Evolutionary conservation across 2,329 filamentous ascomycete genomes (phyloP), one percentile per base, ranked within the genome.

Genomic region (Hypoxylon rubiginosum): DNA sequence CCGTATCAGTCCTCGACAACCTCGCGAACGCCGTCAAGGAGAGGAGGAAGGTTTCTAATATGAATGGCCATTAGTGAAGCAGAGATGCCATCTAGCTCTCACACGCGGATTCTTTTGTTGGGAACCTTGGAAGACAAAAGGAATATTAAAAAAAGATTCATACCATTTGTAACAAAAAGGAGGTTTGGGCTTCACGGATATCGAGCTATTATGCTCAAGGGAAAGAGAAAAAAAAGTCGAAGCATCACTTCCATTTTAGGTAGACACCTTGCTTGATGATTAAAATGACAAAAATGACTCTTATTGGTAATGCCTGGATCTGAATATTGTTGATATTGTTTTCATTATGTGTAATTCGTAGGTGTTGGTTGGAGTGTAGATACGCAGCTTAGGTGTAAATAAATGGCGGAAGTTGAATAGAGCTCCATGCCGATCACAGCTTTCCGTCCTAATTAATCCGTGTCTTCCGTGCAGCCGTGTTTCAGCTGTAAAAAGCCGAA

Each of bases 11-110:
- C 1, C 88, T 98, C 10, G 91, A 91, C 71, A 84, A 85, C 54
- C 87, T 99, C 48, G 95, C 95, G 17, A 86, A 90, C 57, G 92
- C 94, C 28, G 93, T 97, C 58, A 90, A 90, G 77, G 87, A 91
- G 78, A 87, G 93, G 74, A 87, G 92, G 78, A 86, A 84, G 64
- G 70, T 82, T 3, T 67, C 75, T 5, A 62, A 71, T 56, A 62
- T 72, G 30, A 79, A 80, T 53, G 75, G 74, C 61, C 70, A 58
- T 64, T 62, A 66, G 6, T 62, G 32, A 62, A 53, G 11, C 52
- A 45, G 46, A 30, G 13, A 19, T 26, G n/a, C 10, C 39, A 5
- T 4, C 17, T 9, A 21, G 24, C 34, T 36, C 39, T 24, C 34
- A 36, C 11, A 21, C 19, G 21, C n/a, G 10, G 1, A 43, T n/a